Base-by-base conservation (phyloP, 202 grass and related monocot species). In the Digitaria exilis region DNA sequence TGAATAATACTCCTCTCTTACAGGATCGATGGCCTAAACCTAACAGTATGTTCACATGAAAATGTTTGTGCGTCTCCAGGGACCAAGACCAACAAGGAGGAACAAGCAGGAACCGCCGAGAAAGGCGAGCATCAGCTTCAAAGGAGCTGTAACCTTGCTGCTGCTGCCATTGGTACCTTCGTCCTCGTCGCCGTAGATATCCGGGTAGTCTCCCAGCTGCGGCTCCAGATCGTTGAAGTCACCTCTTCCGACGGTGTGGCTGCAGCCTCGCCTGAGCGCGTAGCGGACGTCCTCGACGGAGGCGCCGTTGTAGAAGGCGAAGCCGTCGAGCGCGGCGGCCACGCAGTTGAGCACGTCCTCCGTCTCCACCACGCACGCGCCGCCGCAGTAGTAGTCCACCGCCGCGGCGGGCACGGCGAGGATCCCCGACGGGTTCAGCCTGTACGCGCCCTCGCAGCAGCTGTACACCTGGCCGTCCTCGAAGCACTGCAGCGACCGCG, bases 271-370 rank as follows among this genome's bases (percentile, higher is more conserved):
- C 45, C 79, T 8, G 57, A 94, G 89, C 5, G 82, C 82, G 77
- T 80, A 83, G 19, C 73, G 82, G 68, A 80, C 75, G 78, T 88
- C 89, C 51, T 85, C 69, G 4, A 92, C 70, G 70, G 89, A 77
- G 45, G 92, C 89, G 51, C 92, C 89, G 69, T 90, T 90, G 75
- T 73, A 35, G 82, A 94, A 94, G 17, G 65, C 52, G 85, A 94
- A 92, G 71, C 77, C 87, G 76, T 92, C 82, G 6, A 88, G 56
- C 66, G 79, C 67, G 69, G 66, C 84, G 44, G 85, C 87, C 13
- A 94, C 87, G 69, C 92, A 94, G 72, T 64, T 85, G 69, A 92
- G 89, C 82, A 92, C 78, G 32, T 88, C 81, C 87, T 90, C 83
- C 64, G 87, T 92, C 89, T 92, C 89, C 73, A 73, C 75, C 34